A percentile compares a stretch with the other conserved stretches of the same genome.
Conservation (phyloP, 371 early-diverging fungal genomes). For the Mortierella sp. region DNA sequence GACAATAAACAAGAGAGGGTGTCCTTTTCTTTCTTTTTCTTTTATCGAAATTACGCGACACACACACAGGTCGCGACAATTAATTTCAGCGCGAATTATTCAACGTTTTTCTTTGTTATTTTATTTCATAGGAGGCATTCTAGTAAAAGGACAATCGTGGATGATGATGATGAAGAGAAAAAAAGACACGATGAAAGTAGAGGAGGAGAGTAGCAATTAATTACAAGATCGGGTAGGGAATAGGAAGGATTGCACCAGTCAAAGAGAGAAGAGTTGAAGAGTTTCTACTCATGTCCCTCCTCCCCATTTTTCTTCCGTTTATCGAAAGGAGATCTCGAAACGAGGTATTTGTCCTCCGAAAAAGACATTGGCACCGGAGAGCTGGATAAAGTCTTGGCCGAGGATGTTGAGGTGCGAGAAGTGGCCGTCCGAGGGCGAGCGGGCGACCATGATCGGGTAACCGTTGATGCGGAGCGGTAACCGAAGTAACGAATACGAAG, state of each 20-base stretch:
- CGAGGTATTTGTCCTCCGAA: conserved; percentile 33
- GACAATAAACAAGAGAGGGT: neutral
- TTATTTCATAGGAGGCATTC: neutral
- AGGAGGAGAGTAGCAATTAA: neutral
- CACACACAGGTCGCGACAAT: neutral
- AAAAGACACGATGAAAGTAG: neutral
- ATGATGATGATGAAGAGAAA: neutral
- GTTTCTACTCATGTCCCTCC: neutral
- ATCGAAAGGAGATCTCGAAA: conserved; percentile 36
- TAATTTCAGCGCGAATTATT: neutral
- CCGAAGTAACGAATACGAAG: conserved; percentile 8
- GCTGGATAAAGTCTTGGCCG: conserved; percentile 37
- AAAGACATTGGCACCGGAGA: conserved; percentile 29
- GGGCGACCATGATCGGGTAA: conserved; percentile 14
- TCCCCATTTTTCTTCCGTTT: neutral
- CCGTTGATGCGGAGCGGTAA: conserved; percentile 43
- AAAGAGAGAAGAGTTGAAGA: neutral
- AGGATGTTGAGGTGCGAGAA: conserved; percentile 54
- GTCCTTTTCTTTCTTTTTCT: neutral
- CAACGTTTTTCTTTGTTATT: neutral
- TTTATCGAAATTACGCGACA: neutral
- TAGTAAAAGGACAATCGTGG: neutral
- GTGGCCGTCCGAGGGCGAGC: conserved; percentile 36
- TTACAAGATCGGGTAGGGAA: neutral
- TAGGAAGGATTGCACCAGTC: too few species aligned